These are phyloP conservation scores for Hygrocybe punicea DNA, from an alignment of 768 basidiomycete species.

Conservation along the genomic window DNA sequence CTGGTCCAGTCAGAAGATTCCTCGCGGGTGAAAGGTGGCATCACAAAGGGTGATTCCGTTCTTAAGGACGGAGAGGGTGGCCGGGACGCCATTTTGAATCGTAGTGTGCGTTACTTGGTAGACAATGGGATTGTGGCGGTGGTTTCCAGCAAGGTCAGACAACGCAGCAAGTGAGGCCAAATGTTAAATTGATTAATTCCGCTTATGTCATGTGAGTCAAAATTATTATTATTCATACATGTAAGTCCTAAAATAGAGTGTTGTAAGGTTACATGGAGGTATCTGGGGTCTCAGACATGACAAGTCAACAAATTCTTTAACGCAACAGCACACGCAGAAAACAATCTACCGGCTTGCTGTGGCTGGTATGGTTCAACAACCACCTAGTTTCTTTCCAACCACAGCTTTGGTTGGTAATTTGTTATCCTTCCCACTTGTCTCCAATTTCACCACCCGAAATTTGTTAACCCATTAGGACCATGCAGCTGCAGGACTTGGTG, in stretches of 20 bases:
- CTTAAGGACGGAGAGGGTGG: conserved; percentile 39
- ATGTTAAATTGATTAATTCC: no score
- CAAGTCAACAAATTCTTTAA: no score
- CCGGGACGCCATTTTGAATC: conserved; percentile 36
- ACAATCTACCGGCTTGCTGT: no score
- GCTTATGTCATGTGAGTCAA: no score
- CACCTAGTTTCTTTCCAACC: conserved; percentile 51
- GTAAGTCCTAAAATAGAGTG: no score
- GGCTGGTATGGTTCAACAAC: conserved; percentile 39
- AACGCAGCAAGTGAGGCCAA: no score
- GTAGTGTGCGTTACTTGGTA: not conserved
- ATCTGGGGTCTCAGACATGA: no score
- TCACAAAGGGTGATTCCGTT: conserved; percentile 19
- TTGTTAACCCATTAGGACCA: conserved; percentile 78
- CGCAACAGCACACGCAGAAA: no score
- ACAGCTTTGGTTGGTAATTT: conserved; percentile 42
- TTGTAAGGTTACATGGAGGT: no score
- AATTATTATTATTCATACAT: no score
- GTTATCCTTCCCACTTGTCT: not conserved
- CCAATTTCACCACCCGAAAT: not conserved
- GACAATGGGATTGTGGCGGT: not conserved
- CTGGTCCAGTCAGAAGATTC: conserved; percentile 74
- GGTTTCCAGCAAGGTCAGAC: not conserved
- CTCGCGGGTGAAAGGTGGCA: conserved; percentile 53
- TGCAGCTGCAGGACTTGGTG: conserved; percentile 89